phyloP scores from a whole-genome alignment of 192 early-diverging fungal species.

The Coemansia sp. region DNA sequence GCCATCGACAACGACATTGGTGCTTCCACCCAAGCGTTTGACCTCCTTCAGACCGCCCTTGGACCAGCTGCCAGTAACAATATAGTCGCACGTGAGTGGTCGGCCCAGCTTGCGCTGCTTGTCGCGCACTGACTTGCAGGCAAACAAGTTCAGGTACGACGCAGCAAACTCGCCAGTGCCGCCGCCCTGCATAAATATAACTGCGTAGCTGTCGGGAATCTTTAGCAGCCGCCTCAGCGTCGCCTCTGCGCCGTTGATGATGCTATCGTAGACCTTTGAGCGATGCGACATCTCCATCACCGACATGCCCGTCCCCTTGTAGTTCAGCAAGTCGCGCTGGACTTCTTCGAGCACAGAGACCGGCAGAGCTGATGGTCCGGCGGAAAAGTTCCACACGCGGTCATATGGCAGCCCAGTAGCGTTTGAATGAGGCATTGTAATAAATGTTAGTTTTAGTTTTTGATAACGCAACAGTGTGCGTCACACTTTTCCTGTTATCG shows the following conservation, averaged over 20 bases:
- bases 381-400: slow-evolving; percentile 76
- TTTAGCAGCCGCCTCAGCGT: slow-evolving; percentile 68
- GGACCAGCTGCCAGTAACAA: slow-evolving; percentile 91
- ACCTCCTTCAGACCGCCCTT: slow-evolving; percentile 84
- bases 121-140: slow-evolving; percentile 50
- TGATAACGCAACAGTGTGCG: too few species aligned
- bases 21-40: slow-evolving; percentile 69
- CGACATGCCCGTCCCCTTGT: slow-evolving; percentile 78
- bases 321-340: slow-evolving; percentile 81
- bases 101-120: slow-evolving; percentile 42
- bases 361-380: slow-evolving; percentile 92
- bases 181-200: slow-evolving; percentile 95
- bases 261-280: slow-evolving; percentile 72
- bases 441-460: too few species aligned
- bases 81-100: slow-evolving; percentile 74
- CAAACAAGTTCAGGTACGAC: slow-evolving; percentile 85
- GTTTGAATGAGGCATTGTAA: slow-evolving; percentile 18
- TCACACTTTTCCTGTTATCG: too few species aligned
- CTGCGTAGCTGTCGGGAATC: slow-evolving; percentile 87
- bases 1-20: slow-evolving; percentile 76
- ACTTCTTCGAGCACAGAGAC: slow-evolving; percentile 75
- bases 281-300: slow-evolving; percentile 97
- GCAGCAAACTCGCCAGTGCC: slow-evolving; percentile 90
- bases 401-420: slow-evolving; percentile 17
- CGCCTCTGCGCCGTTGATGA: slow-evolving; percentile 70